Base-by-base conservation (phyloP, 2,329 filamentous ascomycete genomes). In the Endoconidiophora polonica region DNA sequence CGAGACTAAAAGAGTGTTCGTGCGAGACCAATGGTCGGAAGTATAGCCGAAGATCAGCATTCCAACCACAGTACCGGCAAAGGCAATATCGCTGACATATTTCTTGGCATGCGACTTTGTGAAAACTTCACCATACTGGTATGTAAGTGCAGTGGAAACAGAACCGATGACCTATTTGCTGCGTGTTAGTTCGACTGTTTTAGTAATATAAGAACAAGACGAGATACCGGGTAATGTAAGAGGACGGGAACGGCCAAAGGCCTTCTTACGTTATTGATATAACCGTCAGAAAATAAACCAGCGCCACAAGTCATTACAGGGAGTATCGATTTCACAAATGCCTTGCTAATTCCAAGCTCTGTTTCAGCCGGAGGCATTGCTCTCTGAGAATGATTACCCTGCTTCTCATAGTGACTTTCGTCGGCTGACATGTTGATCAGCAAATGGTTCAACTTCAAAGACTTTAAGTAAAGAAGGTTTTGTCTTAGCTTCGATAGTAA, bases 271-370 rank as follows among this genome's bases (percentile, higher is more conserved):
- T 85, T 86, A 65, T 94, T 93, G 61, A 94, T 76, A 63, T 94
- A 94, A 14, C 88, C 88, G 63, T 94, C 88, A 22, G 82, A 87
- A 65, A 94, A 94, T 2, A 94, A 72, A 59, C 88, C 88, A 47
- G 87, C 84, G 56, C 88, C 88, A 60, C 86, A 94, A 41, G 87
- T 87, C 57, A 94, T 81, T 1, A 86, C 83, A 12, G 87, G 86
- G 72, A 74, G 44, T 14, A 50, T 38, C 12, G 38, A 36, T 18
- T 51, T 41, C 29, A 38, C 24, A 42, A 51, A 54, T 26, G 38
- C 38, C 38, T 54, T 54, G 18, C 22, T 18, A 3, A 41, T 41
- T 2, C 36, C 37, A 36, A 43, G 43, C 22, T 29, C 24, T 7
- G 36, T n/a, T 22, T 40, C 36, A 4, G 22, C 20, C 18, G 18